Evolutionary conservation across 164 flowering plant species (phyloP).

Genomic region (Kalanchoe fedtschenkoi): DNA sequence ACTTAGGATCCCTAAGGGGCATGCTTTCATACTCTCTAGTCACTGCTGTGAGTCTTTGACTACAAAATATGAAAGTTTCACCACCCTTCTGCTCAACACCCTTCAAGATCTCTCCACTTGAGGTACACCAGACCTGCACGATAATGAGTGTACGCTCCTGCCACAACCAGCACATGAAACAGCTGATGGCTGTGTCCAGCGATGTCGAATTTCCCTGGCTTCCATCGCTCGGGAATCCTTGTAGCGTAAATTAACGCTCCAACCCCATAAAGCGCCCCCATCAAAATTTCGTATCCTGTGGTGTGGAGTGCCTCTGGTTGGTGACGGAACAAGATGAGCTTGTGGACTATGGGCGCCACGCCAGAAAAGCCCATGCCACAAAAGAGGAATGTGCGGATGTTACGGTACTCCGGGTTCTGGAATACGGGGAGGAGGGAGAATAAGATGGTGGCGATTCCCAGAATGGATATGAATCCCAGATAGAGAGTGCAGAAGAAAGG

Average conservation of each 20-base stretch:
- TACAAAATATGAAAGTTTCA: not conserved
- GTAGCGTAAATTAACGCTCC: slow-evolving; percentile 84
- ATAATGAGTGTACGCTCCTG: slow-evolving; percentile 89
- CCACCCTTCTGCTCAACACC: slow-evolving; percentile 46
- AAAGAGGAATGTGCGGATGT: slow-evolving; percentile 60
- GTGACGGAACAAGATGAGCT: slow-evolving; percentile 54
- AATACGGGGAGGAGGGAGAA: slow-evolving; percentile 75
- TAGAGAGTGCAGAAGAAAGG: slow-evolving; percentile 86
- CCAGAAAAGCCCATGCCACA: slow-evolving; percentile 91
- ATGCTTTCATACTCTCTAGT: too few species aligned
- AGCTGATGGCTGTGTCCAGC: slow-evolving; percentile 96
- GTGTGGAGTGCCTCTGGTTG: slow-evolving; percentile 82
- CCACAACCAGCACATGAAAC: slow-evolving; percentile 84
- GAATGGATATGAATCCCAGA: slow-evolving; percentile 72
- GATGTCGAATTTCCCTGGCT: slow-evolving; percentile 91
- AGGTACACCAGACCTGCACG: slow-evolving; percentile 79
- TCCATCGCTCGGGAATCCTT: slow-evolving; percentile 91
- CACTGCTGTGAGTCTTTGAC: too few species aligned
- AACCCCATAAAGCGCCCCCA: slow-evolving; percentile 71
- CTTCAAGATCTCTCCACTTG: slow-evolving; percentile 73
- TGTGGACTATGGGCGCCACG: slow-evolving; percentile 72
- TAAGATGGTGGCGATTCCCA: slow-evolving; percentile 60
- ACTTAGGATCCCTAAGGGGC: too few species aligned
- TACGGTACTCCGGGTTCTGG: slow-evolving; percentile 70
- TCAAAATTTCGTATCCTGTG: slow-evolving; percentile 72